Percentiles rank a stretch among this genome's conserved stretches.
phyloP scores from a whole-genome alignment of 1,284 basidiomycete genomes.

The Ustilago hordei region DNA sequence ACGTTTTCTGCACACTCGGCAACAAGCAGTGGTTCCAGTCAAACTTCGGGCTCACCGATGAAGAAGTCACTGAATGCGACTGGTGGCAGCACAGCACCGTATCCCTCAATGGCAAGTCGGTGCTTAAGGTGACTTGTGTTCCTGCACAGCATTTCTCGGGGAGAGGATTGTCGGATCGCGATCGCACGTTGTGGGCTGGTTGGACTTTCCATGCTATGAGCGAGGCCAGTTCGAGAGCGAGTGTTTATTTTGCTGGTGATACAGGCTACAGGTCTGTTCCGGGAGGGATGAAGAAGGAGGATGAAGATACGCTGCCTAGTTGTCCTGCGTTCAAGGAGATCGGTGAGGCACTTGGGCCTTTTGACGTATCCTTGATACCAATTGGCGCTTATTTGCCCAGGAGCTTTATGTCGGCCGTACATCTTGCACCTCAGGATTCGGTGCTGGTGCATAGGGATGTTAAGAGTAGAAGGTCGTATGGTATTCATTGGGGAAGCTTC shows the following conservation, averaged over 20 bases:
- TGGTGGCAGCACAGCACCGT: slow-evolving; percentile 58
- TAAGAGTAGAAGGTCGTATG: slow-evolving; percentile 30
- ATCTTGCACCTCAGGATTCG: slow-evolving; percentile 55
- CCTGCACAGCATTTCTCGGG: slow-evolving; percentile 62
- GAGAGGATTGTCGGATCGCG: slow-evolving; percentile 33
- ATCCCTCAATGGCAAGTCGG: slow-evolving; percentile 11
- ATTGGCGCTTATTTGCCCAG: slow-evolving; percentile 61
- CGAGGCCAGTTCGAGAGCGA: slow-evolving; percentile 22
- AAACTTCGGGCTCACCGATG: slow-evolving; percentile 38
- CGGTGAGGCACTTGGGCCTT: slow-evolving; percentile 57
- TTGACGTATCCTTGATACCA: slow-evolving; percentile 57
- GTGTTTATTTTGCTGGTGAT: slow-evolving; percentile 60
- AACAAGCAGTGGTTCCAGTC: slow-evolving; percentile 50
- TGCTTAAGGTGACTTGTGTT: slow-evolving; percentile 50
- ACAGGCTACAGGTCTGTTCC: slow-evolving; percentile 54
- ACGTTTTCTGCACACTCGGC: slow-evolving; percentile 59
- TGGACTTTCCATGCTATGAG: slow-evolving; percentile 47
- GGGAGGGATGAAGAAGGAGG: slow-evolving; percentile 32
- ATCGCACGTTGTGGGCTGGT: slow-evolving; percentile 60
- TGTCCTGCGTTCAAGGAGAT: slow-evolving; percentile 63
- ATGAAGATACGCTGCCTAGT: slow-evolving; percentile 50
- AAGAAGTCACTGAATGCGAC: slow-evolving; percentile 56
- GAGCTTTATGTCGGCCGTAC: slow-evolving; percentile 59
- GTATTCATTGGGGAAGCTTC: slow-evolving; percentile 62
- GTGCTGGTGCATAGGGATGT: slow-evolving; percentile 56